Evolutionary conservation across 768 basidiomycete species (phyloP).

Genomic region (Russula sp.): DNA sequence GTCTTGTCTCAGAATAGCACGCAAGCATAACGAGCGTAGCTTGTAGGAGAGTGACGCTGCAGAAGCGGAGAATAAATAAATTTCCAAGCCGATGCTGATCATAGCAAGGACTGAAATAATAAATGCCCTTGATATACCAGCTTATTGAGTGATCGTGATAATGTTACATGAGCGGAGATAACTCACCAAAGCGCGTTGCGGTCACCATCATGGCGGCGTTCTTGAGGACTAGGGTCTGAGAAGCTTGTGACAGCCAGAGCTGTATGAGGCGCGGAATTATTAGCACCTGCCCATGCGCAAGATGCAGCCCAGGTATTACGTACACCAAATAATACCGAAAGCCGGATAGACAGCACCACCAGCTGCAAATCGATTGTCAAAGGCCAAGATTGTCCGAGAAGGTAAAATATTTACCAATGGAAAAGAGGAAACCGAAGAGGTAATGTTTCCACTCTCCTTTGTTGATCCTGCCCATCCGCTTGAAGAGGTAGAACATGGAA

Average conservation of each 20-base stretch:
- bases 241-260: conserved; percentile 56
- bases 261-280: conserved; percentile 32
- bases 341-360: conserved; percentile 68
- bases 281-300: background rate
- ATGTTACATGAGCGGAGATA: conserved; percentile 5
- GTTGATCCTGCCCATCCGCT: conserved; percentile 63
- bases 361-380: conserved; percentile 13
- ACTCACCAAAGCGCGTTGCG: conserved; percentile 62
- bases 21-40: conserved; percentile 68
- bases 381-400: background rate
- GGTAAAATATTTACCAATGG: conserved; percentile 33
- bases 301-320: conserved; percentile 30
- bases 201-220: conserved; percentile 53
- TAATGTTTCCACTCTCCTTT: conserved; percentile 58
- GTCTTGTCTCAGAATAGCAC: conserved; percentile 79
- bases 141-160: background rate
- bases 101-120: conserved; percentile 67
- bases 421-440: conserved; percentile 49
- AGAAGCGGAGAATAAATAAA: conserved; percentile 58
- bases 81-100: conserved; percentile 56
- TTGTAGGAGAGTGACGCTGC: conserved; percentile 66
- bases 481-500: conserved; percentile 56
- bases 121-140: conserved; percentile 53
- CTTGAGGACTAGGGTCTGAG: conserved; percentile 39
- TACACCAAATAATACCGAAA: conserved; percentile 61